These are phyloP conservation scores for Powellomyces hirtus DNA, from an alignment of 192 early-diverging fungal genomes.

Conservation along the genomic window DNA sequence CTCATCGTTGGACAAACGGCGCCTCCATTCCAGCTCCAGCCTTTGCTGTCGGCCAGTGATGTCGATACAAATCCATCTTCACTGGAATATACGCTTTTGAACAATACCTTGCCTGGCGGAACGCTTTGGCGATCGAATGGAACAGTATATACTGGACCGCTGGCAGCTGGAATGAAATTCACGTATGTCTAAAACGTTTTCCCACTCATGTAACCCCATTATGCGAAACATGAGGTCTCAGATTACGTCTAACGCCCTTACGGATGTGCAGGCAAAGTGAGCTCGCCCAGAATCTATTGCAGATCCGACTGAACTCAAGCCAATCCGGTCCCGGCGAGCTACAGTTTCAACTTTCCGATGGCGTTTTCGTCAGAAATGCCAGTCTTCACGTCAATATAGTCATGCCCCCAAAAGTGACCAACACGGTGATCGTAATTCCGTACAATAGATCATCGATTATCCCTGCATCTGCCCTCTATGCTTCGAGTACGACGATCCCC, in stretches of 20 bases:
- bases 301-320: neutral
- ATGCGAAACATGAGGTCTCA: too few relatives aligned
- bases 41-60: neutral
- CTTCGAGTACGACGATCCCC: too few relatives aligned
- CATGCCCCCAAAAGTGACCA: too few relatives aligned
- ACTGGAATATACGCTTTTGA: neutral
- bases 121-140: neutral
- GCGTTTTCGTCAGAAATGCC: neutral
- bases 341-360: neutral
- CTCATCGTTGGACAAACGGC: neutral
- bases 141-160: too few relatives aligned
- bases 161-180: too few relatives aligned
- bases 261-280: neutral
- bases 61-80: neutral
- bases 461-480: too few relatives aligned
- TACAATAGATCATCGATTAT: too few relatives aligned
- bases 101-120: neutral
- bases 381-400: too few relatives aligned
- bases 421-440: too few relatives aligned
- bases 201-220: too few relatives aligned
- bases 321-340: neutral
- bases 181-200: too few relatives aligned
- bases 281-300: neutral
- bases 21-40: neutral
- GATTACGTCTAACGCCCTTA: neutral